Evolutionary conservation across 2,329 filamentous ascomycete species (phyloP), one percentile per base, ranked within the genome.

Genomic region (Cercospora brassicicola): DNA sequence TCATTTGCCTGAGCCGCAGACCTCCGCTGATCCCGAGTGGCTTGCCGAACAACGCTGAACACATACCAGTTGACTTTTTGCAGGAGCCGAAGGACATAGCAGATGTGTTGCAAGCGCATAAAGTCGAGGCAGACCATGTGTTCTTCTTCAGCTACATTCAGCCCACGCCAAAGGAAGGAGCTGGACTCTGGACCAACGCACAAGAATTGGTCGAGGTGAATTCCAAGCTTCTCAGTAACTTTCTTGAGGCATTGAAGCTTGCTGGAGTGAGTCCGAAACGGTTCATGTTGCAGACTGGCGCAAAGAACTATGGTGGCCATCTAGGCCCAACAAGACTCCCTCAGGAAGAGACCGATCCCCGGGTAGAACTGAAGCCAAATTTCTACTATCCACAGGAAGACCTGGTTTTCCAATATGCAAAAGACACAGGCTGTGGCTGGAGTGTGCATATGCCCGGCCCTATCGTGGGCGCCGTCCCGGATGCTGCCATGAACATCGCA

Each of bases 81-180:
- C 75, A 77, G 20, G 68, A 75, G 4, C 76, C 78, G 10, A 72
- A 77, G n/a, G 75, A 79, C 20, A 82, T 82, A 31, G 79, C 80
- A 0, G 39, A 68, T 2, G 73, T 76, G 0, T 66, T 82, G 59
- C 77, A 77, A 65, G 71, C 77, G 26, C 76, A 77, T 15, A 71
- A 74, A 0, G 78, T 81, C 2, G 74, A 73, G 36, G 69, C 75
- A 2, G 82, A 82, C 68, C 81, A 86, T 70, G 77, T 85, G 20
- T 86, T 86, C 75, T 87, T 85, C 78, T 86, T 83, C 67, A 83
- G 83, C 1, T 87, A 87, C 76, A 78, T 85, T n/a, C 85, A 87
- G 69, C 81, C 81, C 0, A 75, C 79, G 31, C 84, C 84, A 0
- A 83, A 83, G 65, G 76, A 79, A 15, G 82, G 82, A 2, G 76